These are phyloP conservation scores for Trichosporon coremiiforme DNA, from an alignment of 1,284 basidiomycete genomes.

Conservation along the genomic window DNA sequence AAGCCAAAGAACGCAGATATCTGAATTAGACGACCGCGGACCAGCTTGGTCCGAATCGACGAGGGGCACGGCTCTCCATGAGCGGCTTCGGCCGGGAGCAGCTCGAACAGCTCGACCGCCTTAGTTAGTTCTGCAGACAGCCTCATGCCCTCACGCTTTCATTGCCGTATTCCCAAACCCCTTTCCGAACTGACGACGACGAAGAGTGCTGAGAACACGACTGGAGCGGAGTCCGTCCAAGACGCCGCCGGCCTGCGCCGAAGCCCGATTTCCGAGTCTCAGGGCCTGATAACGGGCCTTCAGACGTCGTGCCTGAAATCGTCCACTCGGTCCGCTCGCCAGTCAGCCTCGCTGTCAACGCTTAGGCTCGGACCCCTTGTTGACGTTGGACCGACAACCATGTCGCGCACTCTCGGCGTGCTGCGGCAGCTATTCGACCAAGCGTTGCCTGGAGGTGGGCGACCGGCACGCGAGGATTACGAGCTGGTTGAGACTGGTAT, in stretches of 20 bases:
- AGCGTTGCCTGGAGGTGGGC: not conserved
- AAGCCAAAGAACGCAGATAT: not conserved
- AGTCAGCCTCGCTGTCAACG: not conserved
- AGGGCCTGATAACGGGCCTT: not conserved
- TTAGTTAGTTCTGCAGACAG: no score
- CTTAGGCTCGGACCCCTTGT: not conserved
- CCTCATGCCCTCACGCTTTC: no score
- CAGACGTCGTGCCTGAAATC: not conserved
- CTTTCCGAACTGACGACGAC: no score
- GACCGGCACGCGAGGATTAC: not conserved
- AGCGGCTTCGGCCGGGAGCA: not conserved
- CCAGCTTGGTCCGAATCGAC: no score
- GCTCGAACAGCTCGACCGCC: no score
- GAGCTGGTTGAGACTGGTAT: not conserved
- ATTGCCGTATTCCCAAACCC: no score
- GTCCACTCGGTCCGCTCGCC: no score
- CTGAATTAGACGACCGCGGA: not conserved
- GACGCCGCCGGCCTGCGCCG: no score
- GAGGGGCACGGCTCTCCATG: no score
- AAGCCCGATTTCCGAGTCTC: not conserved
- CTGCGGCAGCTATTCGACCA: not conserved
- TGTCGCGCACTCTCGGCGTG: slow-evolving; percentile 1
- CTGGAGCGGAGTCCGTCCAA: no score
- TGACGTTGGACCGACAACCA: not conserved
- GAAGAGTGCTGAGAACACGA: no score